phyloP scores from a whole-genome alignment of 768 basidiomycete genomes.

The Rhodotorula taiwanensis region DNA sequence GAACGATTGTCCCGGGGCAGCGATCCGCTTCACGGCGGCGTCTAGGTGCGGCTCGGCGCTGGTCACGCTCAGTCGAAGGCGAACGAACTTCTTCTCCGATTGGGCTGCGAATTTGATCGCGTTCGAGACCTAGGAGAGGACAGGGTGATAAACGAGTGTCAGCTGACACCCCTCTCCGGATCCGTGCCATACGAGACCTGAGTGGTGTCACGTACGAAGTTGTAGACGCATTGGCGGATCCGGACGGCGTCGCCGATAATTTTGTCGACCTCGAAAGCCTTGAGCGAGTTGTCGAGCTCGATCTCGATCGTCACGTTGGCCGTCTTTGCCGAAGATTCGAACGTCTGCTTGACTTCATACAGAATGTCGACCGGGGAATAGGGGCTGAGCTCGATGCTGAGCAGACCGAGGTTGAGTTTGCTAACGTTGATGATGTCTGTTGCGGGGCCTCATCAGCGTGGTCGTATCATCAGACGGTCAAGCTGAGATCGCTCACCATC shows the following conservation, averaged over 20 bases:
- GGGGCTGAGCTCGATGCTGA: conserved; percentile 12
- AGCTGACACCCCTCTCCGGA: too few relatives aligned
- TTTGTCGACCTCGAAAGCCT: conserved; percentile 5
- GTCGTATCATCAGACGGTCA: too few relatives aligned
- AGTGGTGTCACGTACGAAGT: background rate
- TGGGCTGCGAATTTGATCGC: conserved; percentile 18
- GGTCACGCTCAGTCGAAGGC: conserved; percentile 19
- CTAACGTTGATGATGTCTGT: conserved; percentile 27
- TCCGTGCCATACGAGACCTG: background rate
- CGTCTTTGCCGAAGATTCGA: conserved; percentile 12
- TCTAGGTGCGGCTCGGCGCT: background rate
- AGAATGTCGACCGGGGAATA: conserved; percentile 14
- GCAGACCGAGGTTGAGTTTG: conserved; percentile 28
- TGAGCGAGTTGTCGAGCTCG: background rate
- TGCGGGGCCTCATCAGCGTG: too few relatives aligned
- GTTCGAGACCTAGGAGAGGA: conserved; percentile 4
- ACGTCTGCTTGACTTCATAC: conserved; percentile 17
- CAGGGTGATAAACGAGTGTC: too few relatives aligned
- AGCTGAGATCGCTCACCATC: conserved; percentile 4
- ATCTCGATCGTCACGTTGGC: conserved; percentile 18
- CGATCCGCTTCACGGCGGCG: conserved; percentile 1
- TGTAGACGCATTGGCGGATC: conserved; percentile 22
- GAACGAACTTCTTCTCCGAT: conserved; percentile 2
- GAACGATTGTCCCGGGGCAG: background rate
- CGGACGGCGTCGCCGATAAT: conserved; percentile 18